A percentile compares a stretch with the other conserved stretches of the same genome.
Conservation (phyloP, 1,139 yeast genomes). For the Blastobotrys persicus region DNA sequence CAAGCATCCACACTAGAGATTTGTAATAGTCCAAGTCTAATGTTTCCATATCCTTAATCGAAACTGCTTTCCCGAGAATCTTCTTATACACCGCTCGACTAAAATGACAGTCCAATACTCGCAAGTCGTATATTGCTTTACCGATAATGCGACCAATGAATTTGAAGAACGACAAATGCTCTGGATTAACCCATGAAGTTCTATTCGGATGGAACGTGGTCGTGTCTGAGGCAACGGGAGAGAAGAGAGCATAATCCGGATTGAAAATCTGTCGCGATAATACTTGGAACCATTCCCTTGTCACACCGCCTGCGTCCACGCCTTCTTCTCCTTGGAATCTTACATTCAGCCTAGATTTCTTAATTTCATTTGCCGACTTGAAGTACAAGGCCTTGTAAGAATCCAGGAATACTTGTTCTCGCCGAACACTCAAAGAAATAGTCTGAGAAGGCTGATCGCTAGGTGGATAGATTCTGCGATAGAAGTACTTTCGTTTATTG, state of each 20-base stretch:
- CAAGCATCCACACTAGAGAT: conserved; percentile 93
- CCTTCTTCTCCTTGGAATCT: conserved; percentile 92
- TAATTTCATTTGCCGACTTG: conserved; percentile 73
- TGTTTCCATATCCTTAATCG: conserved; percentile 92
- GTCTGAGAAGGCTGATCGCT: conserved; percentile 38
- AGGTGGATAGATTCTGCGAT: conserved; percentile 49
- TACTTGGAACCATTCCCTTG: conserved; percentile 97
- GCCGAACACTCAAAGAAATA: conserved; percentile 65
- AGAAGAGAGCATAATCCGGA: conserved; percentile 90
- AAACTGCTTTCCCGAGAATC: conserved; percentile 74
- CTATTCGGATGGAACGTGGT: conserved; percentile 96
- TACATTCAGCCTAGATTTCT: conserved; percentile 70
- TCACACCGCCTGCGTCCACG: conserved; percentile 97
- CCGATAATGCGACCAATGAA: conserved; percentile 94
- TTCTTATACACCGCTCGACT: conserved; percentile 92
- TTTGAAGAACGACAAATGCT: conserved; percentile 87
- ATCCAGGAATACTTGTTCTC: conserved; percentile 91
- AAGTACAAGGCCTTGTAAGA: conserved; percentile 83
- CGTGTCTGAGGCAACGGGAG: conserved; percentile 88
- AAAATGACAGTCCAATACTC: conserved; percentile 91
- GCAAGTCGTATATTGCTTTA: conserved; percentile 85
- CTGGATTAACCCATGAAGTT: conserved; percentile 90
- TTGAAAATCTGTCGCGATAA: conserved; percentile 93
- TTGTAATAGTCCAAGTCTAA: conserved; percentile 90
- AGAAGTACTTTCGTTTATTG: conserved; percentile 85